Evolutionary conservation across 2,329 filamentous ascomycete species (phyloP).

Genomic region (Triangularia setosa): DNA sequence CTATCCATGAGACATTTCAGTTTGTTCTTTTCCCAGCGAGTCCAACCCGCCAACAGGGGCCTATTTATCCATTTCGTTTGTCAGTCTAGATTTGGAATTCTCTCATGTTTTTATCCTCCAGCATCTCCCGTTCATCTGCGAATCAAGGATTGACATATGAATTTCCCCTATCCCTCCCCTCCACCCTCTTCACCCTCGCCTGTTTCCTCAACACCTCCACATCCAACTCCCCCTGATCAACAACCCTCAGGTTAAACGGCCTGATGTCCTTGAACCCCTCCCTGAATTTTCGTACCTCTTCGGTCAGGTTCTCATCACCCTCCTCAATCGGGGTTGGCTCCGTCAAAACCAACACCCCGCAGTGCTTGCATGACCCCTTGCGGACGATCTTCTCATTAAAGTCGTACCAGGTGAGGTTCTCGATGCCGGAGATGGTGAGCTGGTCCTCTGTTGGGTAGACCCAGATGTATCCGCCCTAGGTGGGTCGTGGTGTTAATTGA

Average conservation of each 20-base stretch:
- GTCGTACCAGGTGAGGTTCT: slow-evolving; percentile 38
- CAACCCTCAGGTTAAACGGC: slow-evolving; percentile 38
- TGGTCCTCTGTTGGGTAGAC: slow-evolving; percentile 39
- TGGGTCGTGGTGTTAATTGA: neutral
- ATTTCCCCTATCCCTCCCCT: slow-evolving; percentile 30
- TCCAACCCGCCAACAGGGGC: too few relatives aligned
- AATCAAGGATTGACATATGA: slow-evolving; percentile 44
- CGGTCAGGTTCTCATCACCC: slow-evolving; percentile 32
- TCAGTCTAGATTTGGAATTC: too few relatives aligned
- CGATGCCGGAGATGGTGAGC: slow-evolving; percentile 38
- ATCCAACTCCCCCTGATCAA: slow-evolving; percentile 35
- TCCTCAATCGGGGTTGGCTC: slow-evolving; percentile 35
- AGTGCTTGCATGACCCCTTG: slow-evolving; percentile 48
- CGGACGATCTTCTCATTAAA: slow-evolving; percentile 31
- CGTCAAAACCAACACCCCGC: slow-evolving; percentile 39
- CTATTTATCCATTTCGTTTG: too few relatives aligned
- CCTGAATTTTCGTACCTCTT: slow-evolving; percentile 24
- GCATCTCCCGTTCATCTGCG: too few relatives aligned
- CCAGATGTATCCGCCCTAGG: slow-evolving; percentile 43
- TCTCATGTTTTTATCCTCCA: too few relatives aligned
- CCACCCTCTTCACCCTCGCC: slow-evolving; percentile 20
- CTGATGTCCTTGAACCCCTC: slow-evolving; percentile 15
- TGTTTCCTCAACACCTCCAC: slow-evolving; percentile 27
- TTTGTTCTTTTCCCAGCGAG: too few relatives aligned
- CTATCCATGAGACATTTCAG: too few relatives aligned